Base-by-base conservation (phyloP, 2,329 filamentous ascomycete species). In the Aspergillus sp. region DNA sequence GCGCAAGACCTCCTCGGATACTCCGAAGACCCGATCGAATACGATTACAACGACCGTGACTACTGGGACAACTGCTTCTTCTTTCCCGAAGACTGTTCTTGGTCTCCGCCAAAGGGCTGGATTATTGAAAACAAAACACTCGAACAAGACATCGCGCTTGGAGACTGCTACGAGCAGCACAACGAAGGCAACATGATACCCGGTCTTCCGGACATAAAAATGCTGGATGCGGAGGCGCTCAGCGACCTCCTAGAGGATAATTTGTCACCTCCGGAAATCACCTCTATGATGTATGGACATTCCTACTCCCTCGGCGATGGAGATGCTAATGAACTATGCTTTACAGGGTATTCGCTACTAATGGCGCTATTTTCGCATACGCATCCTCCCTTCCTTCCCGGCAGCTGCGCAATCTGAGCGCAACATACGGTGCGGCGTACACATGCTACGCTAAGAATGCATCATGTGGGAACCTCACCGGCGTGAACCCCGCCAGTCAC, bases 281-380 rank as follows among this genome's bases (percentile, higher is more conserved):
- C 76, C 19, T 77, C 77, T 13, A 79, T 79, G 52, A 63, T 79
- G 77, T 79, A 70, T n/a, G 65, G 47, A 59, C 38, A 7, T 21
- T 51, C 45, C 28, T 13, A 13, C 21, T 39, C 3, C 8, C 25
- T 10, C 19, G 48, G 36, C n/a, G 19, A 19, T 36, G 6, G 23
- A 38, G 30, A 25, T 52, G 23, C 61, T 67, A 49, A 65, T 38
- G 25, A 50, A 8, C 21, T n/a, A 21, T 58, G 19, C 12, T 28
- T 21, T 15, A 17, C 55, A 79, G 77, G 55, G 76, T 79, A 9
- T 79, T 79, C 64, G 73, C 76, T 49, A 77, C 76, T 19, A 79
- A 79, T 58, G 77, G 77, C 25, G 76, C 77, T 48, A 73, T 79
- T n/a, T 79, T 79, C 60, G 77, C 77, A 39, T 74, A 79, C 61